Percentiles rank a stretch among this genome's conserved stretches.
phyloP scores from a whole-genome alignment of 2,329 filamentous ascomycete genomes.

The Hymenoscyphus albidus region DNA sequence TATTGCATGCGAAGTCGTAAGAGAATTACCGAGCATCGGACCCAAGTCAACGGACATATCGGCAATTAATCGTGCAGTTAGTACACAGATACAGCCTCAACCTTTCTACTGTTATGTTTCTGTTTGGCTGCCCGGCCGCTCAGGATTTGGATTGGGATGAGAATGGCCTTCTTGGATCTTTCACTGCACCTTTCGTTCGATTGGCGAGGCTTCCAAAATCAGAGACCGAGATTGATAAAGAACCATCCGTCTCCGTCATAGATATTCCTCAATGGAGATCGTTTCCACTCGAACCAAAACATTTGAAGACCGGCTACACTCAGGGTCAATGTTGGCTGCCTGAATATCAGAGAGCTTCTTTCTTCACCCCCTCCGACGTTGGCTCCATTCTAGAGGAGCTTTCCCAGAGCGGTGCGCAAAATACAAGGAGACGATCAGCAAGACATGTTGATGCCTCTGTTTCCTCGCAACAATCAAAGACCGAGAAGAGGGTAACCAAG shows the following conservation, averaged over 20 bases:
- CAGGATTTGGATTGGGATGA: constrained; percentile 50
- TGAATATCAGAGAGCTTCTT: constrained; percentile 38
- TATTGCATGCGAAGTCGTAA: too few relatives aligned
- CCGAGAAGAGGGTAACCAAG: background rate
- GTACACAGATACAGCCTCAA: background rate
- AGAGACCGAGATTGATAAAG: background rate
- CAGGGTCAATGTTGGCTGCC: constrained; percentile 42
- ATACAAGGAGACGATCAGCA: background rate
- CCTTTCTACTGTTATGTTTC: background rate
- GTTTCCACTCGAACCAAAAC: constrained; percentile 45
- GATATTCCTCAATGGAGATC: constrained; percentile 46
- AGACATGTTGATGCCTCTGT: too few relatives aligned
- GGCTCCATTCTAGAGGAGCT: constrained; percentile 23
- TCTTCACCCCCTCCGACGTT: constrained; percentile 47
- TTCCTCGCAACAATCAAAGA: background rate
- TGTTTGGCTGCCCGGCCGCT: background rate
- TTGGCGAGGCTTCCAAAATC: constrained; percentile 35
- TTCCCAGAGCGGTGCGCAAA: constrained; percentile 13
- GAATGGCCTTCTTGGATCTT: constrained; percentile 45
- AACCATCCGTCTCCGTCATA: background rate
- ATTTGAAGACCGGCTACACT: constrained; percentile 48
- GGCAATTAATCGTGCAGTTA: background rate
- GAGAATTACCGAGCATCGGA: background rate
- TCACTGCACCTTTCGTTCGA: constrained; percentile 40
- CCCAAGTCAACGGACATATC: background rate